phyloP scores from a whole-genome alignment of 768 basidiomycete species.

The Galerina marginata region DNA sequence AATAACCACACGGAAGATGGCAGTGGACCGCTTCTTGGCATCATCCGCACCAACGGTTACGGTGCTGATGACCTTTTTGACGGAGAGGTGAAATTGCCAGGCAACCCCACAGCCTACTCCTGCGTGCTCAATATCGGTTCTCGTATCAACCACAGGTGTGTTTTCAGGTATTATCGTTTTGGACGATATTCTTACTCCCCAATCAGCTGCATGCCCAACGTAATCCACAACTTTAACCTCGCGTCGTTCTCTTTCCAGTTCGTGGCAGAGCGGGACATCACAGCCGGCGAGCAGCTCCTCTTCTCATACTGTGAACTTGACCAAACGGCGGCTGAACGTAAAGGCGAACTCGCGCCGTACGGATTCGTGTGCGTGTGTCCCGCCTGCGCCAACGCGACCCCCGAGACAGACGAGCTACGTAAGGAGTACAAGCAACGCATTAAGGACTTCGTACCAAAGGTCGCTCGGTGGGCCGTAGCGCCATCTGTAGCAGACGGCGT shows the following conservation, averaged over 20 bases:
- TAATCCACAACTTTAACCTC: conserved; percentile 28
- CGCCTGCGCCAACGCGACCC: conserved; percentile 28
- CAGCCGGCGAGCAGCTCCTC: conserved; percentile 35
- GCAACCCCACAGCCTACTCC: background rate
- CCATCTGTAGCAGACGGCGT: background rate
- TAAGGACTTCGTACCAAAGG: too few relatives aligned
- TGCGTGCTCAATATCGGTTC: conserved; percentile 28
- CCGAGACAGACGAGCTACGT: conserved; percentile 28
- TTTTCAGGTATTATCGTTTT: background rate
- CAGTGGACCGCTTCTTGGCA: conserved; percentile 37
- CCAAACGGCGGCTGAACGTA: conserved; percentile 21
- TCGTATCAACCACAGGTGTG: conserved; percentile 43
- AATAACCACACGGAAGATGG: conserved; percentile 39
- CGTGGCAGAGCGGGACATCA: conserved; percentile 31
- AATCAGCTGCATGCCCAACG: conserved; percentile 36
- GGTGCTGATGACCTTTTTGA: conserved; percentile 14
- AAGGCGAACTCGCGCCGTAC: conserved; percentile 29
- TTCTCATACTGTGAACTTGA: conserved; percentile 29
- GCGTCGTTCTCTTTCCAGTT: conserved; percentile 35
- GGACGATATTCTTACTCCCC: background rate
- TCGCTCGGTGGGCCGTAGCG: too few relatives aligned
- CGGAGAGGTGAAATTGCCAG: background rate
- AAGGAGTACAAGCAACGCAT: conserved; percentile 12
- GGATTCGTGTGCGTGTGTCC: conserved; percentile 31
- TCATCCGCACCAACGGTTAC: conserved; percentile 39